Evolutionary conservation across 164 flowering plant genomes (phyloP), one percentile per base, ranked within the genome.

Genomic region (Magnolia officinalis): DNA sequence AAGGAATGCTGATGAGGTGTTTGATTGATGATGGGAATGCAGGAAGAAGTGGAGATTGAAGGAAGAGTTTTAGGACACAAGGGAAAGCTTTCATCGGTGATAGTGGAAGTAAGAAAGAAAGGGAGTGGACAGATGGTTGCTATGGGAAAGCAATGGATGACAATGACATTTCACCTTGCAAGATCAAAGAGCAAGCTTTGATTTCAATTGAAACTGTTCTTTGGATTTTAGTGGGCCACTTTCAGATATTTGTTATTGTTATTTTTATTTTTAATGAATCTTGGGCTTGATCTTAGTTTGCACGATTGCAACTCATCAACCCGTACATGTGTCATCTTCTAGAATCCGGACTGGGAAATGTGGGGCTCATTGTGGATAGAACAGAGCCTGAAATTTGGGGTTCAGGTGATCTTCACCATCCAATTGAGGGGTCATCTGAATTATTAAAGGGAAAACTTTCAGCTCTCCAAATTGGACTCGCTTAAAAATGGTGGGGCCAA

Each of bases 1-100:
- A 55, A 55, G 45, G 18, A 55, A 55, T 55, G 13, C 61, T 55
- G 61, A 55, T 55, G 18, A 55, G 16, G 18, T 55, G 61, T 55
- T 71, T 6, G 14, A 37, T 29, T 14, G 63, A 20, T 64, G 21
- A 18, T 19, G 11, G 19, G 67, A 37, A 31, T 29, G 19, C 79
- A 84, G 86, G 89, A 87, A 76, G 81, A 87, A 66, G 83, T 87
- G 11, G 85, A 83, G 76, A 76, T 82, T 63, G 86, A 83, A 49
- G 84, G 81, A 8, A 82, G 79, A 72, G 75, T 82, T 18, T 50
- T 78, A 21, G 85, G 70, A 16, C 52, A 78, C 16, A 75, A 9
- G 29, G 85, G 77, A 37, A 82, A 74, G 51, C 76, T 83, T 18
- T 24, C 81, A 18, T 74, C 82, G 8, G 81, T 80, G 31, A 65